Base-by-base conservation (phyloP, 2,329 filamentous ascomycete species). In the Myriangium duriaei region DNA sequence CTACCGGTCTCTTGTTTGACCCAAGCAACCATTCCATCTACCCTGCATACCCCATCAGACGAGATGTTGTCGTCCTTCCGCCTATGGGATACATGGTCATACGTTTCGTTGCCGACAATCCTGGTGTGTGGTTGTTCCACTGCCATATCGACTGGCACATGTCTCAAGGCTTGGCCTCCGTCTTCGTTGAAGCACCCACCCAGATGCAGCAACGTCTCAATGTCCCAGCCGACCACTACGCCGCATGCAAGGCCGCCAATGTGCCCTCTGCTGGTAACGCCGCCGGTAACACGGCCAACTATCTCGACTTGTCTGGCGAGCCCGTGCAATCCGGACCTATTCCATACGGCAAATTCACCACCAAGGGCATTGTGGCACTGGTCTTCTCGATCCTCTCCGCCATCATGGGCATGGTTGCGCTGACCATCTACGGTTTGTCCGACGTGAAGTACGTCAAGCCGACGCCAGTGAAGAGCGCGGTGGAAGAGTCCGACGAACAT, bases 321-420 rank as follows among this genome's bases (percentile, higher is more conserved):
- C 78, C 76, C 40, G 58, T 52, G 24, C 64, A 68, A 2, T 69
- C 74, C 0, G 57, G 56, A 0, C 65, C 61, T 30, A 52, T 88
- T 11, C 81, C 81, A 0, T 66, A 62, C 1, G 82, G 82, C 1
- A n/a, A n/a, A 7, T 86, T 87, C 54, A 83, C 78, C 0, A 56
- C 75, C 0, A 68, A 69, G 24, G 84, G 83, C 5, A 80, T 81
- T 30, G 71, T 85, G 1, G 83, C 83, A 9, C 59, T 91, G 47
- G 76, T 78, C 2, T 83, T 88, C 52, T 83, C 78, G 51, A 72
- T 71, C 45, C 45, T 86, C 3, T 69, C 70, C 11, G 84, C 81
- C 2, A 63, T 86, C 34, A 48, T 83, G 5, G 83, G 83, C 6
- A 66, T 86, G 48, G 67, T 60, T 0, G 71, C 74, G 10, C 75